A percentile compares a stretch with the other conserved stretches of the same genome.
Conservation (phyloP, 2,329 filamentous ascomycete genomes). For the Dendrostoma leiphaemia region DNA sequence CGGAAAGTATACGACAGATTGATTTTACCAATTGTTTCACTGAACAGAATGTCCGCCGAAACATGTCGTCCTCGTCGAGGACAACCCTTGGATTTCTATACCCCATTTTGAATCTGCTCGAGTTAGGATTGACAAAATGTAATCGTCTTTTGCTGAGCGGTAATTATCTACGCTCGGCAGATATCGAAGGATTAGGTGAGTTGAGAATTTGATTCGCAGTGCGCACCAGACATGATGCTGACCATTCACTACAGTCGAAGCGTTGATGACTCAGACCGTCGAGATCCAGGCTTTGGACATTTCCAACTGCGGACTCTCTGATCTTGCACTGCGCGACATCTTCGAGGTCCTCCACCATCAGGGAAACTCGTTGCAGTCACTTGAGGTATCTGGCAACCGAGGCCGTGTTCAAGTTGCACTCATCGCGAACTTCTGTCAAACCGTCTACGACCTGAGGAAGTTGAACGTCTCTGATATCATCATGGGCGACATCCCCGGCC, state of each 20-base stretch:
- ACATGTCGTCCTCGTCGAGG: slow-evolving; percentile 5
- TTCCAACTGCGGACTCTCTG: slow-evolving; percentile 50
- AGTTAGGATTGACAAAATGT: slow-evolving; percentile 43
- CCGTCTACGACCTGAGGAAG: slow-evolving; percentile 42
- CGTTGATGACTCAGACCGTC: slow-evolving; percentile 28
- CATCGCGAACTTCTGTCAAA: slow-evolving; percentile 41
- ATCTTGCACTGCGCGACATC: slow-evolving; percentile 45
- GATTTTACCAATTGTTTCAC: slow-evolving; percentile 46
- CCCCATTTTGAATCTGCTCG: slow-evolving; percentile 45
- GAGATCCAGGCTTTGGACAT: slow-evolving; percentile 48
- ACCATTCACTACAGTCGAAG: slow-evolving; percentile 23
- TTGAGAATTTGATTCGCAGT: too few relatives aligned
- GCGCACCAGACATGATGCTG: slow-evolving; percentile 16
- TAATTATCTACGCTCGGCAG: slow-evolving; percentile 43
- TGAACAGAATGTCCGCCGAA: slow-evolving; percentile 21
- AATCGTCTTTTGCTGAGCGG: slow-evolving; percentile 51
- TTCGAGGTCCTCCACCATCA: slow-evolving; percentile 47
- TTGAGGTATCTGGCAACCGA: slow-evolving; percentile 53
- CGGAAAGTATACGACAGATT: slow-evolving; percentile 53
- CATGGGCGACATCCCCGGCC: slow-evolving; percentile 41
- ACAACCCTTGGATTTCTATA: slow-evolving; percentile 29
- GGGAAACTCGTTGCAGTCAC: slow-evolving; percentile 41
- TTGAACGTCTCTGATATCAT: slow-evolving; percentile 52
- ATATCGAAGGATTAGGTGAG: slow-evolving; percentile 50
- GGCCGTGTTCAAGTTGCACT: slow-evolving; percentile 49